These are phyloP conservation scores for Ricinus communis DNA, from an alignment of 345 rosid species.

Conservation along the genomic window DNA sequence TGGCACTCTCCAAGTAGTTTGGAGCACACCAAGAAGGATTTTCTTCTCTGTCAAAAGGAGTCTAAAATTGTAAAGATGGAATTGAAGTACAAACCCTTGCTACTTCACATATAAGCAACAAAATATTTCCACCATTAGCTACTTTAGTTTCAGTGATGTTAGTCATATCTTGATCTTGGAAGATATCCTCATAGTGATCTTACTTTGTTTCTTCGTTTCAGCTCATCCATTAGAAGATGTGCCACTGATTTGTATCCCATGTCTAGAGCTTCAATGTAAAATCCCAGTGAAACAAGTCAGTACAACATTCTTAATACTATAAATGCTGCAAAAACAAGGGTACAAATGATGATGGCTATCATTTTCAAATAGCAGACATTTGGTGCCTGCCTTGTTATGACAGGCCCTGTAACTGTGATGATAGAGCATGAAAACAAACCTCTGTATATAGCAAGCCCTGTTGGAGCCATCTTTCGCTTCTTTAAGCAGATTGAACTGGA, in stretches of 20 bases:
- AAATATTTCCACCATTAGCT: not conserved
- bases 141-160: not conserved
- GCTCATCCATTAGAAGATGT: slow-evolving; percentile 43
- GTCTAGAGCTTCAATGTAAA: slow-evolving; percentile 26
- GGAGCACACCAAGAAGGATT: too few relatives aligned
- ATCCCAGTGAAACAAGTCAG: not conserved
- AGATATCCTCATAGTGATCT: not conserved
- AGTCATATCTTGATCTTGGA: not conserved
- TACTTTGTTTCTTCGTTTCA: slow-evolving; percentile 20
- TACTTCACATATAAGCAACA: not conserved
- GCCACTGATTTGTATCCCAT: slow-evolving; percentile 47
- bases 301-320: not conserved
- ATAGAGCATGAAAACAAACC: too few relatives aligned
- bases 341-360: too few relatives aligned
- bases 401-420: too few relatives aligned
- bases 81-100: not conserved
- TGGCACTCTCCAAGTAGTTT: too few relatives aligned
- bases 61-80: too few relatives aligned
- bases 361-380: too few relatives aligned
- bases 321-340: too few relatives aligned
- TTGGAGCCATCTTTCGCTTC: slow-evolving; percentile 37
- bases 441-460: slow-evolving; percentile 31
- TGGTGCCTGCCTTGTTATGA: too few relatives aligned
- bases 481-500: slow-evolving; percentile 37
- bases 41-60: too few relatives aligned